Conservation (phyloP, 2,329 filamentous ascomycete species). For the Chrysoporthe austroafricana region DNA sequence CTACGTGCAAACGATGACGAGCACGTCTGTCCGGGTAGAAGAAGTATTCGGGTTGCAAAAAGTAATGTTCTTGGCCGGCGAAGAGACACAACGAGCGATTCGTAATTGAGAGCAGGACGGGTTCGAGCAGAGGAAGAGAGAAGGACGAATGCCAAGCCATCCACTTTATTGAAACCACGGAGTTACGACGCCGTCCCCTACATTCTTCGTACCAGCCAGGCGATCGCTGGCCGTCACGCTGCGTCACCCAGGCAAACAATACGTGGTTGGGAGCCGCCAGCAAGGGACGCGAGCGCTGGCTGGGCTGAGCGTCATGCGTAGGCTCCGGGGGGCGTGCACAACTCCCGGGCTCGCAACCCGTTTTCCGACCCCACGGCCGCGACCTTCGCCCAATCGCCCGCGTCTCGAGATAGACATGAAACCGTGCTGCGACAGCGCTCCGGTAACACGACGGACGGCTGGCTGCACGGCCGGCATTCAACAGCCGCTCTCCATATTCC, state of each 20-base stretch:
- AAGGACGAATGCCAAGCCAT: slow-evolving; percentile 6
- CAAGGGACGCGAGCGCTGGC: slow-evolving; percentile 12
- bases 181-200: slow-evolving; percentile 17
- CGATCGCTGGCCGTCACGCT: background rate
- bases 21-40: background rate
- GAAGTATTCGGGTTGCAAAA: no score
- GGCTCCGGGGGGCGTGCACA: slow-evolving; percentile 17
- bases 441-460: slow-evolving; percentile 12
- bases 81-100: slow-evolving; percentile 14
- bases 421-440: slow-evolving; percentile 26
- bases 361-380: background rate
- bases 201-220: slow-evolving; percentile 6
- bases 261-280: background rate
- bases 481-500: background rate
- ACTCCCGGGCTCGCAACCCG: background rate
- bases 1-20: background rate
- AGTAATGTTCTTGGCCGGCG: no score
- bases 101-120: background rate
- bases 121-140: background rate
- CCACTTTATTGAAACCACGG: slow-evolving; percentile 18
- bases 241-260: background rate
- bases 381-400: background rate
- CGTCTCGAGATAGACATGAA: slow-evolving; percentile 26
- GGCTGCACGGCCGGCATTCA: background rate
- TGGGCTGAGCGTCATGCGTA: slow-evolving; percentile 10